These are phyloP conservation scores for Botrytis elliptica DNA, from an alignment of 2,329 filamentous ascomycete species.

Conservation along the genomic window DNA sequence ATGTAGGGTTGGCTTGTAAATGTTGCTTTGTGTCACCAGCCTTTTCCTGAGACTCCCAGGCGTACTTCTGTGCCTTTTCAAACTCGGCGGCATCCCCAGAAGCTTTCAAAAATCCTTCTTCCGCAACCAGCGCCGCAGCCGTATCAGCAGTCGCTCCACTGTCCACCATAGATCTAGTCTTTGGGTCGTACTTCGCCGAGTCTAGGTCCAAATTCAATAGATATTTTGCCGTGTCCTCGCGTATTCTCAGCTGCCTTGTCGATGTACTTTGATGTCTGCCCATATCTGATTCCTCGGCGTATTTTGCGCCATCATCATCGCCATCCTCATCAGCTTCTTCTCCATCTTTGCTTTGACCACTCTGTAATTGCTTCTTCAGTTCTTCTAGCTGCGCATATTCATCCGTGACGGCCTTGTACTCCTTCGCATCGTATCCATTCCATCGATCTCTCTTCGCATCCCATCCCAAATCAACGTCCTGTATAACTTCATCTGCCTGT, in stretches of 20 bases:
- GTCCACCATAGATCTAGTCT: conserved; percentile 88
- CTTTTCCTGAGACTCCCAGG: conserved; percentile 92
- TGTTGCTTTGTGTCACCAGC: conserved; percentile 78
- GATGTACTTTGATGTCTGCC: conserved; percentile 88
- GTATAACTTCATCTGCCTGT: conserved; percentile 83
- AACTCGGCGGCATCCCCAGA: conserved; percentile 93
- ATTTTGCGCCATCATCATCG: conserved; percentile 63
- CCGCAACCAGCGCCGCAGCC: conserved; percentile 79
- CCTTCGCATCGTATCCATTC: conserved; percentile 92
- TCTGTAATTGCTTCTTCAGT: conserved; percentile 54
- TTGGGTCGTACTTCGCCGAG: conserved; percentile 96
- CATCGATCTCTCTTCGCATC: conserved; percentile 96
- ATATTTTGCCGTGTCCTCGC: conserved; percentile 97
- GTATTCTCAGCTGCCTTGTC: conserved; percentile 83
- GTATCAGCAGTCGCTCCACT: conserved; percentile 77
- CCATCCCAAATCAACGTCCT: conserved; percentile 87
- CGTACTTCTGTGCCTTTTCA: conserved; percentile 82
- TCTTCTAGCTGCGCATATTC: conserved; percentile 86
- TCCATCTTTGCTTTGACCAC: conserved; percentile 47
- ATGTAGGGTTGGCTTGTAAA: conserved; percentile 93
- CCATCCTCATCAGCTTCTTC: conserved; percentile 53
- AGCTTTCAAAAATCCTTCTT: conserved; percentile 86
- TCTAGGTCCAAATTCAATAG: conserved; percentile 92
- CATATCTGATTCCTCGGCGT: conserved; percentile 96
- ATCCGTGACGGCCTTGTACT: conserved; percentile 84